Evolutionary conservation across 495 filamentous ascomycete species (phyloP).

Genomic region (Usnea hakonensis): DNA sequence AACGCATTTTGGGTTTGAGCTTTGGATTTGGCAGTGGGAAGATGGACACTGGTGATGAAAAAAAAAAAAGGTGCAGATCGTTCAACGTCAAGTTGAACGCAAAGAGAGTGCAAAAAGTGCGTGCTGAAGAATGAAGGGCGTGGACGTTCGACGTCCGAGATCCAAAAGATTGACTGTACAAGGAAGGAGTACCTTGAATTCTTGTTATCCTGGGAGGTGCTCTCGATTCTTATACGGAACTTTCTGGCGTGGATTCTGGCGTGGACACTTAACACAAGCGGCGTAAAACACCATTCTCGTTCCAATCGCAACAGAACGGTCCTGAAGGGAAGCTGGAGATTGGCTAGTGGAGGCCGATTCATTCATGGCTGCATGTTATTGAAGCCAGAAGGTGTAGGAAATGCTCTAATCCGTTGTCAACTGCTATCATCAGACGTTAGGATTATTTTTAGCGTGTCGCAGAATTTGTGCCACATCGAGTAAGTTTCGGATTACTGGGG

Average conservation of each 20-base stretch:
- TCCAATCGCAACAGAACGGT: not conserved
- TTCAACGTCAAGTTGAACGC: not conserved
- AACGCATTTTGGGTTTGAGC: not conserved
- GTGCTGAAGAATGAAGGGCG: not conserved
- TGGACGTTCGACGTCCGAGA: conserved; percentile 1
- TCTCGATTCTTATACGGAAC: not conserved
- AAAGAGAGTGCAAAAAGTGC: not conserved
- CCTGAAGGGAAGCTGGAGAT: not conserved
- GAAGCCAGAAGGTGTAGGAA: not conserved
- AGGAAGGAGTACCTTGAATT: not conserved
- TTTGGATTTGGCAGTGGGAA: not conserved
- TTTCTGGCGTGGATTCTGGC: too few species aligned
- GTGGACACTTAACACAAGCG: not conserved
- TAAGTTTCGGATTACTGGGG: not conserved
- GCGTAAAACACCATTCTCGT: not conserved
- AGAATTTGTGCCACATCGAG: not conserved
- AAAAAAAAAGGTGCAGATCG: not conserved
- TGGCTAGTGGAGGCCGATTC: not conserved
- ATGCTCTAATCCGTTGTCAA: not conserved
- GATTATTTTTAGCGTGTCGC: not conserved
- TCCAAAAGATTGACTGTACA: not conserved
- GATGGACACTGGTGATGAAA: not conserved
- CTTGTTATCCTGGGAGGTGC: not conserved
- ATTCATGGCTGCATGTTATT: not conserved
- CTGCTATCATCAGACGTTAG: not conserved